phyloP scores from a whole-genome alignment of 495 filamentous ascomycete species.

The Aspergillus nanangensis region DNA sequence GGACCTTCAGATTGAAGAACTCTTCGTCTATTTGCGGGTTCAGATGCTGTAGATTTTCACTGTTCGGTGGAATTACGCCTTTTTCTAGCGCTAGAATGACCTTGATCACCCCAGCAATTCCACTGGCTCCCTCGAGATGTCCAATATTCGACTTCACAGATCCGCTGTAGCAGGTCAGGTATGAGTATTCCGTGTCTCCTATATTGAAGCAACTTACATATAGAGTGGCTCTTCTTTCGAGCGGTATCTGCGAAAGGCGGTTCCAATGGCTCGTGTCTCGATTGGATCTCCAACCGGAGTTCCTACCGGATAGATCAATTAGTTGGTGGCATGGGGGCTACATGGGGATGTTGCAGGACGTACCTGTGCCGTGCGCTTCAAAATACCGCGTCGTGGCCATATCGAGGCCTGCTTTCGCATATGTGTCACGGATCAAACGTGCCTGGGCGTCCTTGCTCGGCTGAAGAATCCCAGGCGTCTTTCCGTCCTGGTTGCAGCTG shows the following conservation, averaged over 20 bases:
- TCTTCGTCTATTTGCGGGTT: background rate
- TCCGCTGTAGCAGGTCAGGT: constrained; percentile 8
- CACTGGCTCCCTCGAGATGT: constrained; percentile 1
- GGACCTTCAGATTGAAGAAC: background rate
- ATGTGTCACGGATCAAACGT: constrained; percentile 37
- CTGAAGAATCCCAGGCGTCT: constrained; percentile 37
- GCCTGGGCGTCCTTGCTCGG: constrained; percentile 37
- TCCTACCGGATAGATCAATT: constrained; percentile 23
- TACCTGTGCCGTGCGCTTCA: constrained; percentile 44
- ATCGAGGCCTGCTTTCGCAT: constrained; percentile 26
- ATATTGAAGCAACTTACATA: constrained; percentile 4
- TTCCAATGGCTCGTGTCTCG: constrained; percentile 33
- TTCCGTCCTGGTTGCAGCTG: constrained; percentile 49
- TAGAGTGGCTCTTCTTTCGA: constrained; percentile 17
- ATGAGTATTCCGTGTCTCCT: too few species aligned
- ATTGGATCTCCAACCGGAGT: constrained; percentile 47
- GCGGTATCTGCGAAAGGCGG: constrained; percentile 8
- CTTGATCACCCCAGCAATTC: constrained; percentile 29
- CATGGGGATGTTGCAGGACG: background rate
- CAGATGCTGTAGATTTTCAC: background rate
- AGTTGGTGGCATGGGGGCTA: too few species aligned
- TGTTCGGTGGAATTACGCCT: background rate
- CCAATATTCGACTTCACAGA: constrained; percentile 29
- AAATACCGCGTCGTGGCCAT: constrained; percentile 38
- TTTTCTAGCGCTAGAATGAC: constrained; percentile 30